Percentiles rank a stretch among this genome's conserved stretches.
Evolutionary conservation across 2,329 filamentous ascomycete genomes (phyloP).

Genomic region (Ophiostoma sp.): DNA sequence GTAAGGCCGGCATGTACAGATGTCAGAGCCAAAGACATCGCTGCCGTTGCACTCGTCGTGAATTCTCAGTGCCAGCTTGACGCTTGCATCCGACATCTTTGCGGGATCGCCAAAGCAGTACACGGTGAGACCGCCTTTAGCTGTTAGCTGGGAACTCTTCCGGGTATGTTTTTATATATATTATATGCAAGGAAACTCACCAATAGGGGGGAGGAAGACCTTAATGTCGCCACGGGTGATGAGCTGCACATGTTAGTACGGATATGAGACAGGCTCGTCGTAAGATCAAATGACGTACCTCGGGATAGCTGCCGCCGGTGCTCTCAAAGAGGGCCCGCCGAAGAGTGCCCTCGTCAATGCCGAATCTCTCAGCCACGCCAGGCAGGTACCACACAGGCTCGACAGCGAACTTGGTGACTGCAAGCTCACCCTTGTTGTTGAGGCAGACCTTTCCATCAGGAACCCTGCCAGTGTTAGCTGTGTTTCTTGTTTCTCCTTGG

Average conservation of each 20-base stretch:
- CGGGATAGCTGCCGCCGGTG: conserved; percentile 91
- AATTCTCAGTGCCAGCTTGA: conserved; percentile 74
- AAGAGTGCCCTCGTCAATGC: conserved; percentile 83
- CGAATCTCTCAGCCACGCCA: conserved; percentile 85
- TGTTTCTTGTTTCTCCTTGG: neutral
- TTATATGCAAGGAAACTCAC: conserved; percentile 33
- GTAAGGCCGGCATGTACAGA: conserved; percentile 93
- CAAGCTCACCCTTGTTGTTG: conserved; percentile 78
- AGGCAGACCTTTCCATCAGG: conserved; percentile 86
- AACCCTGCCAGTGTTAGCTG: conserved; percentile 36
- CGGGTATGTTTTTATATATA: neutral
- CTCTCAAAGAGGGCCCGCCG: conserved; percentile 88
- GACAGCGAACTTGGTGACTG: conserved; percentile 93
- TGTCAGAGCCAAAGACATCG: conserved; percentile 96
- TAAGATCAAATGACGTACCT: conserved; percentile 42
- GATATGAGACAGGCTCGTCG: neutral
- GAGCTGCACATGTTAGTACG: conserved; percentile 42
- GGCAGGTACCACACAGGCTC: conserved; percentile 90
- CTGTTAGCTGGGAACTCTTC: conserved; percentile 8
- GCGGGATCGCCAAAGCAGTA: conserved; percentile 95
- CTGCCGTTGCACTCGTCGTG: conserved; percentile 86
- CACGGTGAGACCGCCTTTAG: conserved; percentile 73
- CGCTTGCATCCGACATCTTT: conserved; percentile 84
- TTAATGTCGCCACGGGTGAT: conserved; percentile 95
- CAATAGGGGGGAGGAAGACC: conserved; percentile 90